These are phyloP conservation scores for Fusarium sp. DNA, from an alignment of 2,329 filamentous ascomycete genomes.

Conservation along the genomic window DNA sequence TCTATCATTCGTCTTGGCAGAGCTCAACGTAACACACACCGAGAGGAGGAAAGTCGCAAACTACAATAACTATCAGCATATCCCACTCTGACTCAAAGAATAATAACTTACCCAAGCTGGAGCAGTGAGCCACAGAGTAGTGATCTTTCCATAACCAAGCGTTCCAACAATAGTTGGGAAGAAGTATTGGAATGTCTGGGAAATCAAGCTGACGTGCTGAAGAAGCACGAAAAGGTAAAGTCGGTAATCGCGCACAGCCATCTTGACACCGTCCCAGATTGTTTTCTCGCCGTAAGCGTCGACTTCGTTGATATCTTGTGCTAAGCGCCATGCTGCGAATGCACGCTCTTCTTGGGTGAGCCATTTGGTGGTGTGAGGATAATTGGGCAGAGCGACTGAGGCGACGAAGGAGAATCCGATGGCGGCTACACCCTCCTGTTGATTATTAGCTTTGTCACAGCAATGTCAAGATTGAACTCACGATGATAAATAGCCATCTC, in stretches of 20 bases:
- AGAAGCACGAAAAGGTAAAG: constrained; percentile 64
- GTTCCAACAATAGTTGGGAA: constrained; percentile 72
- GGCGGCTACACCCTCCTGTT: constrained; percentile 51
- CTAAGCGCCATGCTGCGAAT: constrained; percentile 62
- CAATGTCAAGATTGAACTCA: background rate
- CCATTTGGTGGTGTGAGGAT: constrained; percentile 63
- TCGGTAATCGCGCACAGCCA: constrained; percentile 59
- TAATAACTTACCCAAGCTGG: constrained; percentile 59
- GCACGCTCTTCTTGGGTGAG: constrained; percentile 59
- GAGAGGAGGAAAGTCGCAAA: constrained; percentile 64
- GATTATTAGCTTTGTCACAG: rapidly evolving
- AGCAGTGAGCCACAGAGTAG: constrained; percentile 65
- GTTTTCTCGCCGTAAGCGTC: constrained; percentile 51
- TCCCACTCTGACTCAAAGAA: too few species aligned
- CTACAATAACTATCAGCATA: constrained; percentile 15
- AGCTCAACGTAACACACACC: constrained; percentile 63
- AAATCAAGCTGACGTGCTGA: constrained; percentile 61
- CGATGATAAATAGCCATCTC: constrained; percentile 74
- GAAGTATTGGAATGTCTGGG: constrained; percentile 70
- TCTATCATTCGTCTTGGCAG: constrained; percentile 63
- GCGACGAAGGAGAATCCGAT: constrained; percentile 49
- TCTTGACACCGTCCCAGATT: constrained; percentile 56
- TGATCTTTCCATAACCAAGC: constrained; percentile 63
- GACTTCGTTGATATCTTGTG: constrained; percentile 58
- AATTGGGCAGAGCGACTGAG: constrained; percentile 58